These are phyloP conservation scores for Oenanthe javanica DNA, from an alignment of 140 eudicot species.

Conservation along the genomic window DNA sequence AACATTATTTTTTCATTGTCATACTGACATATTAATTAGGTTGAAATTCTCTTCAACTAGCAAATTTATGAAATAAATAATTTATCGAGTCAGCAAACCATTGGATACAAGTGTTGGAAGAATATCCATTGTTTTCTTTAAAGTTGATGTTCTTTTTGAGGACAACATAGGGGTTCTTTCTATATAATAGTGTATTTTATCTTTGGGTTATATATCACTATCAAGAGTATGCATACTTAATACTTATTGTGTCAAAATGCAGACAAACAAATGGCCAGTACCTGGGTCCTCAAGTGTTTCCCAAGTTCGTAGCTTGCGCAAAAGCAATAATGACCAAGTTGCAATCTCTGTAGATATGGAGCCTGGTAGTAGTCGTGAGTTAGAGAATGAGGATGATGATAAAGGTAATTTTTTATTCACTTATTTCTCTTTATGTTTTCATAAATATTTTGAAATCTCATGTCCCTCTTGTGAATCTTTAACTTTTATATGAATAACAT, in stretches of 20 bases:
- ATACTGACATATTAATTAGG: background rate
- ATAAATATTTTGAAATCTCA: background rate
- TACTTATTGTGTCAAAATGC: slow-evolving; percentile 18
- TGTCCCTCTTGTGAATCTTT: background rate
- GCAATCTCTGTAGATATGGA: slow-evolving; percentile 80
- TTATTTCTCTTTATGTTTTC: background rate
- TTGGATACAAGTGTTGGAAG: background rate
- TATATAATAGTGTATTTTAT: background rate
- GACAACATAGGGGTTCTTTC: background rate
- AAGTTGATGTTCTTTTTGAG: background rate
- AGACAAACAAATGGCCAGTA: slow-evolving; percentile 66
- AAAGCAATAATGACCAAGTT: slow-evolving; percentile 79
- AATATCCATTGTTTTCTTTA: background rate
- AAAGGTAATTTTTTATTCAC: slow-evolving; percentile 37
- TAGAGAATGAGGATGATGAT: slow-evolving; percentile 89
- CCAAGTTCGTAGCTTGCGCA: slow-evolving; percentile 94
- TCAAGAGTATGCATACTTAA: background rate
- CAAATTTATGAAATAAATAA: background rate
- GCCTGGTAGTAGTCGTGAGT: slow-evolving; percentile 32
- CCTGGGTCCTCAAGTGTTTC: slow-evolving; percentile 53
- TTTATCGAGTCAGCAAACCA: background rate
- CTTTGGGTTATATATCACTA: background rate
- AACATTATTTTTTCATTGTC: background rate
- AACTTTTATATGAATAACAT: background rate
- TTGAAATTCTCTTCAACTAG: background rate